These are phyloP conservation scores for Phialophora macrospora DNA, from an alignment of 2,329 filamentous ascomycete genomes.

Conservation along the genomic window DNA sequence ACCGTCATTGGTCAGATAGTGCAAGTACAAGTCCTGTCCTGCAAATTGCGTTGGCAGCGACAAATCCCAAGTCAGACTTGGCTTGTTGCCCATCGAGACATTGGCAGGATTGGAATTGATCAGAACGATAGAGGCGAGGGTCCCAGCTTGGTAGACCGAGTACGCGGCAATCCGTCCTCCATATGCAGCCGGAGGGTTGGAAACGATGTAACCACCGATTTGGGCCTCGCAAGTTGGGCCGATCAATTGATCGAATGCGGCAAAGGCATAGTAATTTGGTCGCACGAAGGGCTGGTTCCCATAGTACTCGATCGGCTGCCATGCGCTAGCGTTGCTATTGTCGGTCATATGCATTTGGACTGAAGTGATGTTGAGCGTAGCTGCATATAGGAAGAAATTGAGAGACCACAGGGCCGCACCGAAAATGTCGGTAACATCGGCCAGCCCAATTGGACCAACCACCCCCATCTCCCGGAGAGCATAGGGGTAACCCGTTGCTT, in stretches of 20 bases:
- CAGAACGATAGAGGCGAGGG: slow-evolving; percentile 51
- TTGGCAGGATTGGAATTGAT: slow-evolving; percentile 56
- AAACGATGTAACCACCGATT: slow-evolving; percentile 46
- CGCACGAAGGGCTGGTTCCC: slow-evolving; percentile 52
- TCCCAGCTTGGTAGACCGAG: slow-evolving; percentile 51
- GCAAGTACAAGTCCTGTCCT: slow-evolving; percentile 53
- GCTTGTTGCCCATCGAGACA: slow-evolving; percentile 46
- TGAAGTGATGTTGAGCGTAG: slow-evolving; percentile 54
- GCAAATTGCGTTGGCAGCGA: slow-evolving; percentile 47
- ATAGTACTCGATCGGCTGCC: slow-evolving; percentile 53
- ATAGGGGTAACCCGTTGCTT: slow-evolving; percentile 52
- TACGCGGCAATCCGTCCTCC: slow-evolving; percentile 52
- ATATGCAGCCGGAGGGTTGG: slow-evolving; percentile 45
- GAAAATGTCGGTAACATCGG: slow-evolving; percentile 55
- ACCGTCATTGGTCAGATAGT: slow-evolving; percentile 55
- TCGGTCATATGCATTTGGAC: slow-evolving; percentile 62
- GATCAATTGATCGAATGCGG: slow-evolving; percentile 58
- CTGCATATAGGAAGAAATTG: slow-evolving; percentile 59
- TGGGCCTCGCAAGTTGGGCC: slow-evolving; percentile 55
- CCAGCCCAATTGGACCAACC: slow-evolving; percentile 56
- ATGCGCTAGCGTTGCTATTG: slow-evolving; percentile 57
- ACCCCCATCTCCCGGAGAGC: slow-evolving; percentile 59
- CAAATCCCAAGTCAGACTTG: slow-evolving; percentile 49
- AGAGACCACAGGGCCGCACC: slow-evolving; percentile 58
- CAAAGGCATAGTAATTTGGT: slow-evolving; percentile 58